These are phyloP conservation scores for Gloeophyllum trabeum DNA, from an alignment of 768 basidiomycete species.

Conservation along the genomic window DNA sequence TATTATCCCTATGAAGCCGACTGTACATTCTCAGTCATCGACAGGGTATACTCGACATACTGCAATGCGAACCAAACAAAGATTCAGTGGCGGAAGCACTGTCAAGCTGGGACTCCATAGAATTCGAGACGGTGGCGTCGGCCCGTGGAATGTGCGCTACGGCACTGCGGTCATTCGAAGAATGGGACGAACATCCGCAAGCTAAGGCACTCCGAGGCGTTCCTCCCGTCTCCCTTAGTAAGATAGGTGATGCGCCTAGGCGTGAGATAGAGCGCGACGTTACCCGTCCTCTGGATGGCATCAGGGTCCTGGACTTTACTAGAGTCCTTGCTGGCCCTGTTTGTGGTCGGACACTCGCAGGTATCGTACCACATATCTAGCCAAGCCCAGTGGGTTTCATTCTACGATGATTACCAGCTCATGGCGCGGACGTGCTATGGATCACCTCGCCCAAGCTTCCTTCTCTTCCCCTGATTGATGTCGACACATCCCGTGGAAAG, in stretches of 20 bases:
- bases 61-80: conserved; percentile 23
- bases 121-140: conserved; percentile 37
- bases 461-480: conserved; percentile 35
- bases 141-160: conserved; percentile 34
- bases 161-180: conserved; percentile 33
- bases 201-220: conserved; percentile 25
- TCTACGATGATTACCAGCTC: conserved; percentile 19
- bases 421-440: conserved; percentile 46
- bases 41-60: conserved; percentile 34
- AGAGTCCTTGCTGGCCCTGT: conserved; percentile 49
- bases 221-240: conserved; percentile 31
- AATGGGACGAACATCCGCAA: conserved; percentile 41
- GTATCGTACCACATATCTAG: conserved; percentile 17
- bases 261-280: conserved; percentile 9
- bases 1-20: not conserved
- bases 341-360: conserved; percentile 44
- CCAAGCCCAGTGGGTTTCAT: not conserved
- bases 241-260: conserved; percentile 36
- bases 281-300: conserved; percentile 30
- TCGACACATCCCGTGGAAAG: conserved; percentile 53
- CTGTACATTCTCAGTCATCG: conserved; percentile 28
- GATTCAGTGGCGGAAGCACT: conserved; percentile 28
- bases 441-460: conserved; percentile 47
- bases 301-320: conserved; percentile 48
- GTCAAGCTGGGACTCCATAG: conserved; percentile 27